Evolutionary conservation across 139 green algal species (phyloP).

Genomic region (Trebouxia sp.): DNA sequence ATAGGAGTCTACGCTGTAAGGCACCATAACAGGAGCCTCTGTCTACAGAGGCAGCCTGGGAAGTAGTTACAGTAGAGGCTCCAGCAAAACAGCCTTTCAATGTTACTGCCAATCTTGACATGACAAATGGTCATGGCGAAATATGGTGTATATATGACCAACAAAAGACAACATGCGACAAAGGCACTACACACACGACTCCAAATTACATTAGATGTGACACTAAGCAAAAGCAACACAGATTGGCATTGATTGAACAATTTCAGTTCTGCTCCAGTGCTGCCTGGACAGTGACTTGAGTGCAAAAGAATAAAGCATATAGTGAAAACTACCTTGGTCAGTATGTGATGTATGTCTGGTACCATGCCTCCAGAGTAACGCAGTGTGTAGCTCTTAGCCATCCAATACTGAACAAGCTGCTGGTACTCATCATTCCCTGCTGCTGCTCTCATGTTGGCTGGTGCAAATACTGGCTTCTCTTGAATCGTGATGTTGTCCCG

Average conservation of each 20-base stretch:
- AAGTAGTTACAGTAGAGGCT: too few relatives aligned
- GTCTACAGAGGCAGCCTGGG: too few relatives aligned
- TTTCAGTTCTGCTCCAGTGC: not conserved
- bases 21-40: too few relatives aligned
- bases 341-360: slow-evolving; percentile 86
- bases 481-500: slow-evolving; percentile 41
- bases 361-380: slow-evolving; percentile 81
- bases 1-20: too few relatives aligned
- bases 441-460: slow-evolving; percentile 76
- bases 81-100: too few relatives aligned
- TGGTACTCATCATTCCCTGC: slow-evolving; percentile 59
- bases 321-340: slow-evolving; percentile 62
- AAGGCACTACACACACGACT: too few relatives aligned
- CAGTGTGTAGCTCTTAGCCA: slow-evolving; percentile 57
- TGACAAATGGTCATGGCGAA: too few relatives aligned
- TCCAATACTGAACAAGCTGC: slow-evolving; percentile 64
- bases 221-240: not conserved
- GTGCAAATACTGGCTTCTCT: slow-evolving; percentile 59
- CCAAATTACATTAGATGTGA: too few relatives aligned
- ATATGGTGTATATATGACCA: too few relatives aligned
- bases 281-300: not conserved
- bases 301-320: not conserved
- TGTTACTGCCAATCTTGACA: too few relatives aligned
- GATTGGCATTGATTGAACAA: not conserved
- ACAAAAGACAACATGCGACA: too few relatives aligned